Evolutionary conservation across 805 yeast genomes (phyloP).

Genomic region (Kluyveromyces wickerhamii): DNA sequence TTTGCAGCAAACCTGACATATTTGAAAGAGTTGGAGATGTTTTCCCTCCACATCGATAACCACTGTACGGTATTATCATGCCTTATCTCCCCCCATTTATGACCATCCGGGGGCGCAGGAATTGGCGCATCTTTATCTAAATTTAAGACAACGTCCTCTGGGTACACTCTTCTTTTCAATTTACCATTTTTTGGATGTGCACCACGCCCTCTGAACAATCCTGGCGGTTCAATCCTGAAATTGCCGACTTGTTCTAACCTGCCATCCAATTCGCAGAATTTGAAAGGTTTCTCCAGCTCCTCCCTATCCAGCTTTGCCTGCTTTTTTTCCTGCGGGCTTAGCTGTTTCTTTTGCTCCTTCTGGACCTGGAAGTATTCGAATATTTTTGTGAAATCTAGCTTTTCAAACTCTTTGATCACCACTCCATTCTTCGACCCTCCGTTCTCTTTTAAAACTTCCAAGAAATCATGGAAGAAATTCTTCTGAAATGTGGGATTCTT

Average conservation of each 20-base stretch:
- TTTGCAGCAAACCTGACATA: slow-evolving; percentile 88
- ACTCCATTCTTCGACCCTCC: slow-evolving; percentile 53
- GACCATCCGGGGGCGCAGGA: slow-evolving; percentile 84
- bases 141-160: slow-evolving; percentile 85
- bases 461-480: slow-evolving; percentile 79
- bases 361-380: slow-evolving; percentile 58
- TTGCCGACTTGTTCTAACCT: slow-evolving; percentile 89
- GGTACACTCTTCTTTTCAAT: slow-evolving; percentile 73
- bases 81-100: slow-evolving; percentile 79
- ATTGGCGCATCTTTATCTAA: slow-evolving; percentile 62
- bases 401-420: slow-evolving; percentile 46
- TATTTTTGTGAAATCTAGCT: slow-evolving; percentile 75
- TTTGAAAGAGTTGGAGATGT: slow-evolving; percentile 72
- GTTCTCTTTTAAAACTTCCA: slow-evolving; percentile 53
- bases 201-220: slow-evolving; percentile 92
- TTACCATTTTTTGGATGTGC: slow-evolving; percentile 95
- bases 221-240: slow-evolving; percentile 94
- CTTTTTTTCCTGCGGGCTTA: slow-evolving; percentile 72
- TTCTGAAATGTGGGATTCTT: slow-evolving; percentile 77
- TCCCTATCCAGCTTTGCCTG: slow-evolving; percentile 64
- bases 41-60: slow-evolving; percentile 97
- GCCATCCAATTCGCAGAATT: slow-evolving; percentile 75
- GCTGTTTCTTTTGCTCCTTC: slow-evolving; percentile 62
- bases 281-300: slow-evolving; percentile 68
- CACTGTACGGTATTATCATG: slow-evolving; percentile 90